Evolutionary conservation across 352 stramenopile species (phyloP).

Genomic region (Phytophthora pseudosyringae): DNA sequence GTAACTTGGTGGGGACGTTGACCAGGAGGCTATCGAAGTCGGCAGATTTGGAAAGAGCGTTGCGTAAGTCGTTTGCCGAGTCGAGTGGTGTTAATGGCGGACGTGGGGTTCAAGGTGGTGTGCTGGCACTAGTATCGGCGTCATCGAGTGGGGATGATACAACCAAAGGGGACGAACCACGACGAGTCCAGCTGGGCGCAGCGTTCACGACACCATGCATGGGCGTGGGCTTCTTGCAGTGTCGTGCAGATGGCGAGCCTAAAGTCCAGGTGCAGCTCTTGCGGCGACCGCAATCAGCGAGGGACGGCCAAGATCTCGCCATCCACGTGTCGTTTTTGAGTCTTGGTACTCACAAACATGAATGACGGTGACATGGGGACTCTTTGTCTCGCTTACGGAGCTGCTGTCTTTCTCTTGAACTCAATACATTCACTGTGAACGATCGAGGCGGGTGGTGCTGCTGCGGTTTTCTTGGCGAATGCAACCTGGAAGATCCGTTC

Average conservation of each 20-base stretch:
- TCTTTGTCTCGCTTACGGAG: too few species aligned
- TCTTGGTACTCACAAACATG: not conserved
- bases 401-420: not conserved
- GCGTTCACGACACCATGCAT: constrained; percentile 77
- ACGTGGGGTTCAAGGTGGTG: constrained; percentile 60
- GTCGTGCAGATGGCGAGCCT: constrained; percentile 10
- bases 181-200: constrained; percentile 51
- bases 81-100: constrained; percentile 42
- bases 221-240: constrained; percentile 61
- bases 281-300: constrained; percentile 30
- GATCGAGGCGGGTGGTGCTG: constrained; percentile 2
- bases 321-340: constrained; percentile 39
- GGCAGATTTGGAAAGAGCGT: constrained; percentile 30
- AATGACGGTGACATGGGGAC: too few species aligned
- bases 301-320: constrained; percentile 15
- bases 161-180: not conserved
- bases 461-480: constrained; percentile 6
- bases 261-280: constrained; percentile 59
- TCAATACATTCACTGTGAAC: not conserved
- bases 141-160: not conserved
- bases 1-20: constrained; percentile 44
- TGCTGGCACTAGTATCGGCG: constrained; percentile 41
- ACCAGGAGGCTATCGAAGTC: constrained; percentile 34
- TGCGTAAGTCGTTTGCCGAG: constrained; percentile 46
- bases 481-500: not conserved